Evolutionary conservation across 371 early-diverging fungal genomes (phyloP).

Genomic region (Mortierella sp.): DNA sequence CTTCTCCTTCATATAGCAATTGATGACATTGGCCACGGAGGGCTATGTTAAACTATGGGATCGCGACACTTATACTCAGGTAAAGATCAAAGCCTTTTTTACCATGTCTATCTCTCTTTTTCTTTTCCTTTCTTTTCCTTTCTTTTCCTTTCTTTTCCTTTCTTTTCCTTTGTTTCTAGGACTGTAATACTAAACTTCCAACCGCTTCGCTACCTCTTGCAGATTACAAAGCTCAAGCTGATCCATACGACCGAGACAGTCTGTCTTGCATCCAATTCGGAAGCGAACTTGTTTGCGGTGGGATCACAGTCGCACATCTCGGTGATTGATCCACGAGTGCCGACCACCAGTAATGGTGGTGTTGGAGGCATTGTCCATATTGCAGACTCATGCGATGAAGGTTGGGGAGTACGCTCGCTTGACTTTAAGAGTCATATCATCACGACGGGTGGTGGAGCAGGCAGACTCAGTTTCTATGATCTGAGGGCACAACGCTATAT

Average conservation of each 20-base stretch:
- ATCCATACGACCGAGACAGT: conserved; percentile 62
- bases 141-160: conserved; percentile 23
- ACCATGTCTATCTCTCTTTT: too few relatives aligned
- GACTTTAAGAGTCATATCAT: conserved; percentile 60
- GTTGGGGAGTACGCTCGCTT: conserved; percentile 77
- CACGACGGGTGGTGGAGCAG: conserved; percentile 66
- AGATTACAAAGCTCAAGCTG: conserved; percentile 53
- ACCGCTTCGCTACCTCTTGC: background rate
- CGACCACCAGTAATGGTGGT: background rate
- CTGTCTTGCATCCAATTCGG: conserved; percentile 57
- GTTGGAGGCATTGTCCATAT: conserved; percentile 50
- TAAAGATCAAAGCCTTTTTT: background rate
- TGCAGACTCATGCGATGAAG: conserved; percentile 66
- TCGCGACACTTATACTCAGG: conserved; percentile 35
- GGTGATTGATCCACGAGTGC: conserved; percentile 65
- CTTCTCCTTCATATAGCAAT: conserved; percentile 22
- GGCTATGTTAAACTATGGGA: conserved; percentile 63
- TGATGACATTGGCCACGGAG: conserved; percentile 46
- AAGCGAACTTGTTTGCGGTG: conserved; percentile 60
- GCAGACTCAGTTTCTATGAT: conserved; percentile 60
- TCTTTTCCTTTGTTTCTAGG: background rate
- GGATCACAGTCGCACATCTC: conserved; percentile 72
- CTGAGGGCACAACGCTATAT: conserved; percentile 59
- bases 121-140: conserved; percentile 43
- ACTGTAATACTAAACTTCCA: background rate